Base-by-base conservation (phyloP, 768 basidiomycete genomes). In the Sutorius australiensis region DNA sequence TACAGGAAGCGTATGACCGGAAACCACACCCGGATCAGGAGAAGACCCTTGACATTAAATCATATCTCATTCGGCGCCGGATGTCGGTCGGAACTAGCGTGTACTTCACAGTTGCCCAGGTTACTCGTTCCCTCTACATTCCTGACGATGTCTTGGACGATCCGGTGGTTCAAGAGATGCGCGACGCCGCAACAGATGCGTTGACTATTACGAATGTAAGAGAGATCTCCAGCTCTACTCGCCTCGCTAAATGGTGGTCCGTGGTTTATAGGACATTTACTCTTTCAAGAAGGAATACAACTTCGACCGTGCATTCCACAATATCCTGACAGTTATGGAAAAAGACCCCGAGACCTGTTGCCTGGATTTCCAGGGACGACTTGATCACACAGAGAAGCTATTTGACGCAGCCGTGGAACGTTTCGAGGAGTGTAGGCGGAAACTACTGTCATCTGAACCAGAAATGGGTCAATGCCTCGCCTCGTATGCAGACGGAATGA, bases 201-300 rank as follows among this genome's bases (percentile, higher is more conserved):
- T n/a, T 50, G 11, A 33, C 32, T 27, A 40, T 61, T 41, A 39
- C 53, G 11, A 60, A 57, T 32, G 59, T 58, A 21, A 55, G 53
- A 27, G n/a, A 40, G n/a, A 39, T 17, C 19, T 27, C 10, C 3
- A 11, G n/a, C 5, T 13, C 13, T 11, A 27, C 16, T 43, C 10
- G 11, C 10, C 0, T 9, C 21, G 5, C 12, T 42, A 27, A 48
- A 5, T 14, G 6, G 21, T 16, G 8, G 13, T 36, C 37, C 21
- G 17, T n/a, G 32, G 19, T 42, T 24, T 4, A 9, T 41, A 62
- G 59, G 56, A 55, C 7, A 48, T 62, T 17, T 46, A 56, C 31
- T 59, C 60, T 9, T 61, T 56, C 40, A 61, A 61, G 44, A 59
- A 59, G 38, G 60, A 61, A 32, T 24, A 28, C 9, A 45, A 27